Evolutionary conservation across 2,329 filamentous ascomycete genomes (phyloP), one percentile per base, ranked within the genome.

Genomic region (Epichloe gansuensis): DNA sequence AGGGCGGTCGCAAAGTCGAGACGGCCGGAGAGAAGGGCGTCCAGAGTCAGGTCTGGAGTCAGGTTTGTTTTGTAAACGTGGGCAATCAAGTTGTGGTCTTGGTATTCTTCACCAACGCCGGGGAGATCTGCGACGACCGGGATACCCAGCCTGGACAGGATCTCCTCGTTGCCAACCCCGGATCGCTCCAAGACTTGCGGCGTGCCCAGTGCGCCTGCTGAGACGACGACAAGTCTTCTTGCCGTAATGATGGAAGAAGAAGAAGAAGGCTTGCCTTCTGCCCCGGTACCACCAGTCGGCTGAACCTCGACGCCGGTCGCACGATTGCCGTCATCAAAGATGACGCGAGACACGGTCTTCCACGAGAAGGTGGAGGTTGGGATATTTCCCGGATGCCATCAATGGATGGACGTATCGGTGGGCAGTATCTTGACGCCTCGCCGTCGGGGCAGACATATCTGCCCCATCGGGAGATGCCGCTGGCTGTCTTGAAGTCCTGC

Each of bases 171-270:
- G n/a, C 80, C 81, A 1, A 86, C 60, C 7, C 82, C 82, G 0
- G 82, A 85, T 21, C 82, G 69, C 61, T 85, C 80, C 0, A 86
- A 72, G 1, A 85, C 70, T 0, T 67, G 63, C 0, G 80, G 78
- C 0, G 78, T 77, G 2, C 75, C 75, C 5, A 74, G 68, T 0
- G 77, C 72, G 11, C 80, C 80, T 4, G 59, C 74, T 60, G 65
- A 65, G 0, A 67, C 58, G 0, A 68, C 57, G 0, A 68, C 65
- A 0, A 64, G 56, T 43, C 62, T 67, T 6, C 55, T 59, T 0
- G 65, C 66, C 50, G 57, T 61, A 34, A 67, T 49, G 0, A 43
- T 57, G 31, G 57, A 46, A 21, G 17, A 21, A 21, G 17, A 2
- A 21, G 17, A 21, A 21, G 17, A 2, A 0, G 55, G 54, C 5